phyloP scores from a whole-genome alignment of 306 rosid genomes.

The Amphicarpaea edgeworthii region DNA sequence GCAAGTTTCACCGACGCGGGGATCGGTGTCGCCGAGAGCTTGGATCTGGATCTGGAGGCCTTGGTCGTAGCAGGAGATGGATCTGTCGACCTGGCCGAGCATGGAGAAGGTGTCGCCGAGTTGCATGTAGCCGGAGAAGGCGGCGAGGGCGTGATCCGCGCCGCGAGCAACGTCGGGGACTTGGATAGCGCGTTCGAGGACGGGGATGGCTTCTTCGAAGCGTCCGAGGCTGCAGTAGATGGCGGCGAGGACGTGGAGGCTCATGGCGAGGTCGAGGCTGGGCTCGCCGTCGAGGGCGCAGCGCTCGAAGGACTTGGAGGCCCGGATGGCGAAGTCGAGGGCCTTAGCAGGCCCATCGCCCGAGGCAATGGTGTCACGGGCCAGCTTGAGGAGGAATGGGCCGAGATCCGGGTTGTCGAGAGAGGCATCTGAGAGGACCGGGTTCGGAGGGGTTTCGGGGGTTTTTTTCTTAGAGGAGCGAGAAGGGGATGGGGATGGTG shows the following conservation, averaged over 20 bases:
- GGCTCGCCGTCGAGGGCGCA: conserved; percentile 85
- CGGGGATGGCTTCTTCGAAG: conserved; percentile 96
- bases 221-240: conserved; percentile 90
- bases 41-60: conserved; percentile 97
- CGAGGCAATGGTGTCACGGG: conserved; percentile 91
- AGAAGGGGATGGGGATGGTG: conserved; percentile 84
- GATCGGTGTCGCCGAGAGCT: conserved; percentile 90
- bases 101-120: conserved; percentile 94
- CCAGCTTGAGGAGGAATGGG: conserved; percentile 90
- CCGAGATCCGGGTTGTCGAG: conserved; percentile 99
- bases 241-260: conserved; percentile 94
- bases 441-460: conserved; percentile 65
- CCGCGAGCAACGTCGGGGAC: conserved; percentile 72
- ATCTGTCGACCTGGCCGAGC: conserved; percentile 89
- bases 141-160: conserved; percentile 94
- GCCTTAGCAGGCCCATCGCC: conserved; percentile 96
- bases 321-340: conserved; percentile 81
- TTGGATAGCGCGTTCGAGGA: conserved; percentile 85
- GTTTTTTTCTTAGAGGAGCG: conserved; percentile 79
- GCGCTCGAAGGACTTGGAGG: conserved; percentile 92
- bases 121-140: conserved; percentile 96
- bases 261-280: conserved; percentile 94
- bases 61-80: conserved; percentile 82
- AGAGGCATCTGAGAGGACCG: conserved; percentile 65
- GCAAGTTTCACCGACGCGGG: conserved; percentile 97